phyloP scores from a whole-genome alignment of 495 filamentous ascomycete species.

The Parmelia sp. region DNA sequence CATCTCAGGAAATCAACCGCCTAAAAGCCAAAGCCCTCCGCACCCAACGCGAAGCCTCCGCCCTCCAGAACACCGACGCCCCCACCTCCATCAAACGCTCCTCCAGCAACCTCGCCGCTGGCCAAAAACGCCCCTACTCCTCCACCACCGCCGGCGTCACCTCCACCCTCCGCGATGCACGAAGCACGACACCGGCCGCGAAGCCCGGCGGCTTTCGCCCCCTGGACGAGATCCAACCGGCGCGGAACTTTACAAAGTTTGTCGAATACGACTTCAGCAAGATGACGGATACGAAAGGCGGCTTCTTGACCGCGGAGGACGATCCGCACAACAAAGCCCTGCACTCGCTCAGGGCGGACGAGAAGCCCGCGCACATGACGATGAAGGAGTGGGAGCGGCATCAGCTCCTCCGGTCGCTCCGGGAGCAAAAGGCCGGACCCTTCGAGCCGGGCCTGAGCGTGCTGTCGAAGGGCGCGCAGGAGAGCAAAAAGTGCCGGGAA shows the following conservation, averaged over 20 bases:
- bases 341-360: slow-evolving; percentile 49
- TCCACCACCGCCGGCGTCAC: slow-evolving; percentile 47
- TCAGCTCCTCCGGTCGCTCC: slow-evolving; percentile 60
- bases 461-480: slow-evolving; percentile 44
- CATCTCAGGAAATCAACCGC: slow-evolving; percentile 72
- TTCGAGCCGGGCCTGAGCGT: slow-evolving; percentile 81
- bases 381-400: slow-evolving; percentile 86
- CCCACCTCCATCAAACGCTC: slow-evolving; percentile 9
- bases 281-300: slow-evolving; percentile 97
- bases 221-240: slow-evolving; percentile 58
- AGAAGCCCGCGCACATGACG: slow-evolving; percentile 84
- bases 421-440: slow-evolving; percentile 67
- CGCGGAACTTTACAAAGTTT: slow-evolving; percentile 79
- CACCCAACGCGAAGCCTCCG: slow-evolving; percentile 54
- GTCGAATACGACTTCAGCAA: slow-evolving; percentile 96
- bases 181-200: slow-evolving; percentile 26
- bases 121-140: slow-evolving; percentile 56
- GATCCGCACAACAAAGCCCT: slow-evolving; percentile 82
- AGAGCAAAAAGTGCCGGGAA: slow-evolving; percentile 67
- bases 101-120: slow-evolving; percentile 34
- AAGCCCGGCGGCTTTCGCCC: slow-evolving; percentile 32
- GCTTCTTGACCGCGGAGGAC: slow-evolving; percentile 79
- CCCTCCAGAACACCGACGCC: slow-evolving; percentile 27
- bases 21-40: slow-evolving; percentile 87
- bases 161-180: slow-evolving; percentile 62